These are phyloP conservation scores for Torulaspora indica DNA, from an alignment of 805 yeast genomes.

Conservation along the genomic window DNA sequence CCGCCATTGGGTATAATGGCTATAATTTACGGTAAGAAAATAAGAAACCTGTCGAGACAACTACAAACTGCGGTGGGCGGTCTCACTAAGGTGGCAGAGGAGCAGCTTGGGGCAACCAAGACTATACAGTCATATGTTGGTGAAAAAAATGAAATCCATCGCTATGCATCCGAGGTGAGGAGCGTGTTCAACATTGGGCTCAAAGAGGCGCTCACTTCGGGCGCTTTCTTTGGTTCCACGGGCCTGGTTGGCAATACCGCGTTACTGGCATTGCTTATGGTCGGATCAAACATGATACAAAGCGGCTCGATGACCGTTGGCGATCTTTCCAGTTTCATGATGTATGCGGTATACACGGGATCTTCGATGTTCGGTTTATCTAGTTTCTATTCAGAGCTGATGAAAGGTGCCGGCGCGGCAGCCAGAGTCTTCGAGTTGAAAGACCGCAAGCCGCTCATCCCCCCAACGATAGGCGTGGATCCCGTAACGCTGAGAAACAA, in stretches of 20 bases:
- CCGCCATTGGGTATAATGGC: constrained; percentile 84
- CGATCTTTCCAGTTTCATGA: constrained; percentile 85
- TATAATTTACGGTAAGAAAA: constrained; percentile 71
- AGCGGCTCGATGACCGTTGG: constrained; percentile 77
- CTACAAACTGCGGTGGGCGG: constrained; percentile 83
- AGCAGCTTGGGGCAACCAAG: constrained; percentile 75
- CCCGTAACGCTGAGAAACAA: constrained; percentile 32
- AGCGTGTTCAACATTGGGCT: constrained; percentile 61
- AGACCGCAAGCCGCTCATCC: constrained; percentile 69
- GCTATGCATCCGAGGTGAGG: constrained; percentile 68
- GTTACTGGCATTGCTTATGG: constrained; percentile 65
- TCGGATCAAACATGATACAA: constrained; percentile 80
- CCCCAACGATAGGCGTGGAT: constrained; percentile 56
- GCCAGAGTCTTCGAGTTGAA: constrained; percentile 83
- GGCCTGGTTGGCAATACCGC: constrained; percentile 82
- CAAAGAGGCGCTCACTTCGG: constrained; percentile 74
- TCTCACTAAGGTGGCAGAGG: constrained; percentile 86
- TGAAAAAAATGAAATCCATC: constrained; percentile 69
- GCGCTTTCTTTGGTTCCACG: constrained; percentile 70
- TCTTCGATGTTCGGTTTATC: constrained; percentile 89
- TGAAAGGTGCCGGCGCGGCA: constrained; percentile 98
- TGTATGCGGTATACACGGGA: constrained; percentile 93
- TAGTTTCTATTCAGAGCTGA: constrained; percentile 84
- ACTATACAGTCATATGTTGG: constrained; percentile 91
- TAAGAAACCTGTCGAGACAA: constrained; percentile 65